Conservation (phyloP, 1,284 basidiomycete genomes). For the Xanthoconium separans region DNA sequence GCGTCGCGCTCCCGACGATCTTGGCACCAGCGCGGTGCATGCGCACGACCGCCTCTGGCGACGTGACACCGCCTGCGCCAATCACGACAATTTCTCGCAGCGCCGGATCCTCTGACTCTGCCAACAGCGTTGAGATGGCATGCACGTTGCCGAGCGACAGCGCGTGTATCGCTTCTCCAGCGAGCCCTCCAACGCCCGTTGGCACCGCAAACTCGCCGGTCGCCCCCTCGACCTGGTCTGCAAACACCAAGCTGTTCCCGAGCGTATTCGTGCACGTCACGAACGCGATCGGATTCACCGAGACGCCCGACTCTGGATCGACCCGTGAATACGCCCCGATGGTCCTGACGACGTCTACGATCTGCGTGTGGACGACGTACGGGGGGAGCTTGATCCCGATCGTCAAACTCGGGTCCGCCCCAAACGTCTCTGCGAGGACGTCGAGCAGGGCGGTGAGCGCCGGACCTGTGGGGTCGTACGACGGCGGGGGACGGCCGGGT, state of each 20-base stretch:
- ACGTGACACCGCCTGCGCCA: constrained; percentile 78
- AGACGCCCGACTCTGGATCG: constrained; percentile 17
- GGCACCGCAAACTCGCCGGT: constrained; percentile 52
- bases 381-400: constrained; percentile 81
- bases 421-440: constrained; percentile 48
- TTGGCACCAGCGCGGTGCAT: constrained; percentile 72
- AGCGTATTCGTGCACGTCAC: constrained; percentile 79
- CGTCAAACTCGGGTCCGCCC: constrained; percentile 54
- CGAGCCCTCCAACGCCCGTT: constrained; percentile 65
- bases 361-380: constrained; percentile 66
- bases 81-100: constrained; percentile 58
- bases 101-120: constrained; percentile 38
- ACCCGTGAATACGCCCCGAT: constrained; percentile 36
- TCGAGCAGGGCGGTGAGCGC: constrained; percentile 40
- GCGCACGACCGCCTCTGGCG: constrained; percentile 51
- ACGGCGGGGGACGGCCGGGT: constrained; percentile 54
- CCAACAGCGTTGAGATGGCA: constrained; percentile 54
- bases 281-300: constrained; percentile 51
- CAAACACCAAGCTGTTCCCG: constrained; percentile 64
- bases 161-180: constrained; percentile 72
- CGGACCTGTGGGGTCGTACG: constrained; percentile 48
- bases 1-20: constrained; percentile 72
- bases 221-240: constrained; percentile 42
- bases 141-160: constrained; percentile 74
- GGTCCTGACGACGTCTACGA: constrained; percentile 49